Evolutionary conservation across 495 filamentous ascomycete species (phyloP).

Genomic region (Penicillium ochrochloron): DNA sequence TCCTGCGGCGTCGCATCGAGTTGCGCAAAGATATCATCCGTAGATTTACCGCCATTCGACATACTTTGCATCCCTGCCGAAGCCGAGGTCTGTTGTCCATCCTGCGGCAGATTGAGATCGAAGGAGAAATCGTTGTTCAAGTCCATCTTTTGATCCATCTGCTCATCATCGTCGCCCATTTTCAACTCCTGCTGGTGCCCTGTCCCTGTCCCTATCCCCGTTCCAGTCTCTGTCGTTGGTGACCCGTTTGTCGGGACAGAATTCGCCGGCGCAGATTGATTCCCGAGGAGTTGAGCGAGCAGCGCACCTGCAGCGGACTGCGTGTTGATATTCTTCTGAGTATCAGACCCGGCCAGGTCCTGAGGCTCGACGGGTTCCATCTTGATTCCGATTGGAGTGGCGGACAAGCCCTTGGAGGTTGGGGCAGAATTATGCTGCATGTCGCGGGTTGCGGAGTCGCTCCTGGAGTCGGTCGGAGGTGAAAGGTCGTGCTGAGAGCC

Average conservation of each 20-base stretch:
- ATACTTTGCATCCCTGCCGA: slow-evolving; percentile 26
- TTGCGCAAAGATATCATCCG: slow-evolving; percentile 25
- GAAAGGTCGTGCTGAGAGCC: slow-evolving; percentile 38
- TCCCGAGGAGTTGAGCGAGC: slow-evolving; percentile 50
- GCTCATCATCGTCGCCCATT: slow-evolving; percentile 28
- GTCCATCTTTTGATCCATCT: slow-evolving; percentile 19
- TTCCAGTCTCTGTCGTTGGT: slow-evolving; percentile 4
- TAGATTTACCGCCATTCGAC: slow-evolving; percentile 29
- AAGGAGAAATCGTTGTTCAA: slow-evolving; percentile 8
- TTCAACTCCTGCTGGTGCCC: slow-evolving; percentile 21
- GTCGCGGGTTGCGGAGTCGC: slow-evolving; percentile 52
- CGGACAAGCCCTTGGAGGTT: slow-evolving; percentile 41
- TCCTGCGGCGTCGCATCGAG: slow-evolving; percentile 21
- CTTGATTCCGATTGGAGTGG: slow-evolving; percentile 42
- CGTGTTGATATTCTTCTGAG: slow-evolving; percentile 30
- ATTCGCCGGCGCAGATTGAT: slow-evolving; percentile 35
- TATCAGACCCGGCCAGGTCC: slow-evolving; percentile 19
- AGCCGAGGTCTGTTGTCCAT: slow-evolving; percentile 9
- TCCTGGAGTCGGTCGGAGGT: slow-evolving; percentile 42
- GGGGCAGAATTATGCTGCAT: slow-evolving; percentile 53
- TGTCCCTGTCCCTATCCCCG: slow-evolving; percentile 11
- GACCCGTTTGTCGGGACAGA: slow-evolving; percentile 25
- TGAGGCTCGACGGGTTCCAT: slow-evolving; percentile 34
- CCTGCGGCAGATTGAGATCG: slow-evolving; percentile 17
- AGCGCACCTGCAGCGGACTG: slow-evolving; percentile 52